phyloP scores from a whole-genome alignment of 2,329 filamentous ascomycete genomes.

The Fusarium avenaceum region DNA sequence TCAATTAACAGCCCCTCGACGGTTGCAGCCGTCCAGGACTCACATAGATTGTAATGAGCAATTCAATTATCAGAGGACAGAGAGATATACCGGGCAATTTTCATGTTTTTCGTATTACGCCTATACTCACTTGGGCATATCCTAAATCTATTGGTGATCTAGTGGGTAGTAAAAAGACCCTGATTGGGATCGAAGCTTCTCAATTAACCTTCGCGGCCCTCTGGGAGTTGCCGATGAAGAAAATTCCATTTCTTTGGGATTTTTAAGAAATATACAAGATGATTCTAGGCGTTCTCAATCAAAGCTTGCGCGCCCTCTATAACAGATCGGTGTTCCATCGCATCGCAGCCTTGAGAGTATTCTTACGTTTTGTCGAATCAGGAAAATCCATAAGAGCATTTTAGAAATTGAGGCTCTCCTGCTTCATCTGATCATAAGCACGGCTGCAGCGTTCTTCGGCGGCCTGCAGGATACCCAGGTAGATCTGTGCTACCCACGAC shows the following conservation, averaged over 20 bases:
- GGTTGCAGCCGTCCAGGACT: no score
- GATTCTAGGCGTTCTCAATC: neutral
- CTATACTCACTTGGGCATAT: slow-evolving; percentile 15
- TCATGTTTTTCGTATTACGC: slow-evolving; percentile 35
- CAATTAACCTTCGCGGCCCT: slow-evolving; percentile 39
- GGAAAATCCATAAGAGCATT: slow-evolving; percentile 33
- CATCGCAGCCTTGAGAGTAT: slow-evolving; percentile 17
- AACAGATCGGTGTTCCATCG: slow-evolving; percentile 37
- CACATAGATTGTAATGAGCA: no score
- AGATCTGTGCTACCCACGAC: slow-evolving; percentile 34
- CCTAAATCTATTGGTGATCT: slow-evolving; percentile 22
- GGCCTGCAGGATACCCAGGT: slow-evolving; percentile 38
- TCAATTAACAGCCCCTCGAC: no score
- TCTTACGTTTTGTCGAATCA: neutral
- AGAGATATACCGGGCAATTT: slow-evolving; percentile 21
- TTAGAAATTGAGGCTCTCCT: slow-evolving; percentile 36
- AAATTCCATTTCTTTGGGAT: slow-evolving; percentile 34
- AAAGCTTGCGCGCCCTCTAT: neutral
- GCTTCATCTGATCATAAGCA: slow-evolving; percentile 13
- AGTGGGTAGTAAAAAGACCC: slow-evolving; percentile 41
- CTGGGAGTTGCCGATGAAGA: slow-evolving; percentile 42
- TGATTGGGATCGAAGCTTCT: slow-evolving; percentile 42
- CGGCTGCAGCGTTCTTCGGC: slow-evolving; percentile 1
- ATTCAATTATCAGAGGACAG: neutral
- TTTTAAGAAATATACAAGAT: no score